Base-by-base conservation (phyloP, 2,329 filamentous ascomycete genomes). In the Trichoderma sp. region DNA sequence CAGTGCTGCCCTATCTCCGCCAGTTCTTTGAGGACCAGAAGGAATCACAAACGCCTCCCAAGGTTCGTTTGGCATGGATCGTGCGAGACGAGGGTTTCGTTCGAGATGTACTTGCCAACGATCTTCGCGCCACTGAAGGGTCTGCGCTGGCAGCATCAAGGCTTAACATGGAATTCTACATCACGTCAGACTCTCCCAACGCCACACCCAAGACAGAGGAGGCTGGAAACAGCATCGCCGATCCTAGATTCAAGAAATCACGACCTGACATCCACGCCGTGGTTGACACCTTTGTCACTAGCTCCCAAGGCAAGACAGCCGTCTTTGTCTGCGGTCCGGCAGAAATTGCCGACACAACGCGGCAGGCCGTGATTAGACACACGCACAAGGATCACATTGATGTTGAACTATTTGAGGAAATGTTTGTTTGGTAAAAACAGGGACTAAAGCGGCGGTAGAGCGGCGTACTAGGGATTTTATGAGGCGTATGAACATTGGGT, bases 301-400 rank as follows among this genome's bases (percentile, higher is more conserved):
- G 71, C 0, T 73, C 74, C 8, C 74, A 74, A 9, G 72, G 72
- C 15, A 74, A 74, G 8, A 71, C 80, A 3, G 81, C 81, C 1
- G 79, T 83, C 2, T 77, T 82, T 39, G 78, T 79, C 18, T 83
- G 81, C 71, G 81, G 81, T 3, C 81, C 81, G 32, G 78, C 76
- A 8, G 75, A 74, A 24, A 81, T 83, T 80, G 80, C 80, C 0
- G 81, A 83, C 71, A 78, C 82, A 18, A 76, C 80, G 43, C 73
- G 81, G 51, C 72, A 71, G 65, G 78, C 79, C 1, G 79, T 82
- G 7, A 64, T 73, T 26, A 58, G 28, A 9, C 70, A 72, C 12
- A 70, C 65, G 18, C 70, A 61, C 30, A 69, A 65, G 21, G 70
- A 43, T 21, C 51, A 69, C 26, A 47, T 28, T 18, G 63, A 73